phyloP scores from a whole-genome alignment of 306 rosid genomes.

The Ochetophila trinervis region DNA sequence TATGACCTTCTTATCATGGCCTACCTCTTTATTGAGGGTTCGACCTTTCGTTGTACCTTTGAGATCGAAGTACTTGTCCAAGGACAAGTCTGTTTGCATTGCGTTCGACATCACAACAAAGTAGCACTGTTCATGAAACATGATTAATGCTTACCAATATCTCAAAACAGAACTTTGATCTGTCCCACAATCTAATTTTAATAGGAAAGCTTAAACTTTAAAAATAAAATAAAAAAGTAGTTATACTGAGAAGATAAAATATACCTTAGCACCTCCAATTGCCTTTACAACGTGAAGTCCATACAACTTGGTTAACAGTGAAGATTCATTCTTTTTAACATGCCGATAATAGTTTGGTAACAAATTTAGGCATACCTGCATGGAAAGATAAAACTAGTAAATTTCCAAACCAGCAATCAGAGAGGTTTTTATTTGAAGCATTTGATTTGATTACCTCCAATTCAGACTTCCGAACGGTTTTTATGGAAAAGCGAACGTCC shows the following conservation, averaged over 20 bases:
- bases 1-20: conserved; percentile 16
- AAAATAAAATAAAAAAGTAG: too few relatives aligned
- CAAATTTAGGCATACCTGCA: conserved; percentile 34
- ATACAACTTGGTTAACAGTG: conserved; percentile 33
- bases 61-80: conserved; percentile 34
- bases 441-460: conserved; percentile 24
- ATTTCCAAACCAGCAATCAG: not conserved
- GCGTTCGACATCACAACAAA: conserved; percentile 26
- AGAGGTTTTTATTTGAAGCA: not conserved
- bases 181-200: not conserved
- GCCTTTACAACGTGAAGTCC: conserved; percentile 45
- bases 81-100: conserved; percentile 19
- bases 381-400: conserved; percentile 2
- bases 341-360: conserved; percentile 47
- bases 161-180: too few relatives aligned
- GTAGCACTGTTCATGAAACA: conserved; percentile 32
- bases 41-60: conserved; percentile 43
- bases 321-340: conserved; percentile 24
- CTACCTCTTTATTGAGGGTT: conserved; percentile 1
- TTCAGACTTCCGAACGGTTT: conserved; percentile 35
- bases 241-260: not conserved
- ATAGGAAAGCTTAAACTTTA: not conserved
- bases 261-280: conserved; percentile 44
- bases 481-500: conserved; percentile 29
- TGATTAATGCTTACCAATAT: not conserved